Evolutionary conservation across 2,329 filamentous ascomycete species (phyloP).

Genomic region (Beauveria brongniartii): DNA sequence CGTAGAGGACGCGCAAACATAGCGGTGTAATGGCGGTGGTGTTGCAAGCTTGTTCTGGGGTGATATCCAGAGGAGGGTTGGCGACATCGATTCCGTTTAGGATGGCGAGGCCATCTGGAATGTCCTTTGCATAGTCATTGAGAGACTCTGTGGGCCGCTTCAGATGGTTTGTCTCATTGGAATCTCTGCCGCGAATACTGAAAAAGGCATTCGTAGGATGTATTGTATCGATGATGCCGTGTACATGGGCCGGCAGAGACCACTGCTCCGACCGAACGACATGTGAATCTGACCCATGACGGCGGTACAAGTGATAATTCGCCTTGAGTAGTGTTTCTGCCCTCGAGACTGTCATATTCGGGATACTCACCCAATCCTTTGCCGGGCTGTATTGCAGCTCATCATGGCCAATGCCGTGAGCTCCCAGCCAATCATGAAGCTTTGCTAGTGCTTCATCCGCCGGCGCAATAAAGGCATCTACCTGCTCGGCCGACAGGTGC

Average conservation of each 20-base stretch:
- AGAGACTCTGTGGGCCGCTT: not conserved
- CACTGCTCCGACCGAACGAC: not conserved
- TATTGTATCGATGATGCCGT: constrained; percentile 1
- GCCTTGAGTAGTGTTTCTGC: not conserved
- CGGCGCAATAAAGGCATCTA: not conserved
- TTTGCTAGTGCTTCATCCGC: not conserved
- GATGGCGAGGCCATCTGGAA: not conserved
- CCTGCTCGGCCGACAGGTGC: constrained; percentile 4
- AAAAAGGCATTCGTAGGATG: constrained; percentile 1
- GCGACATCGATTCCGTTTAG: constrained; percentile 1
- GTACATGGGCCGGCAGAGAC: not conserved
- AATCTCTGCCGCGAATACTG: not conserved
- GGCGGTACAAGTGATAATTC: not conserved
- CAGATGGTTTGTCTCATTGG: not conserved
- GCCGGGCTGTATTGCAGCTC: not conserved
- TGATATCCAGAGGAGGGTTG: not conserved
- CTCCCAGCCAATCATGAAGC: not conserved
- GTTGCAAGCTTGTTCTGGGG: not conserved
- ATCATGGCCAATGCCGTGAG: not conserved
- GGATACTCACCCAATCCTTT: not conserved
- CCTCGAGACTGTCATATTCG: not conserved
- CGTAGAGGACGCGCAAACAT: not conserved
- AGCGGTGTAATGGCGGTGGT: not conserved
- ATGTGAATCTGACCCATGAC: not conserved
- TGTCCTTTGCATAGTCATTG: not conserved